Percentiles rank a stretch among this genome's conserved stretches.
phyloP scores from a whole-genome alignment of 371 early-diverging fungal species.

The Synchytrium microbalum region DNA sequence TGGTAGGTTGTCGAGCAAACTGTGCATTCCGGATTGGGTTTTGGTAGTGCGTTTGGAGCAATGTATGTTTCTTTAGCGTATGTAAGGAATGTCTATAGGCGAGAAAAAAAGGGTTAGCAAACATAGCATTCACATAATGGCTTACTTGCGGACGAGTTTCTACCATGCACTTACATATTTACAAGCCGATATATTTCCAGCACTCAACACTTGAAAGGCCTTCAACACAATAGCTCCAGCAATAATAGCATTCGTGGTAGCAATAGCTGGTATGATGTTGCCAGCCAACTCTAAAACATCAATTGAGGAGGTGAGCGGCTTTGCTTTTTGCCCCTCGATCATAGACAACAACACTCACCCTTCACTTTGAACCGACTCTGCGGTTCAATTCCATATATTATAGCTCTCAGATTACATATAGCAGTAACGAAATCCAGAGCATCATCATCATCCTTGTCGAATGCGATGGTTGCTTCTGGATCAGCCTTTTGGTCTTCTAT shows the following conservation, averaged over 20 bases:
- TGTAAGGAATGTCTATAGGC: too few species aligned
- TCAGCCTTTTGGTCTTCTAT: conserved; percentile 32
- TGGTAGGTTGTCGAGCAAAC: conserved; percentile 40
- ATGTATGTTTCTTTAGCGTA: too few species aligned
- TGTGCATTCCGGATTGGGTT: conserved; percentile 44
- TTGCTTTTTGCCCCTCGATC: neutral
- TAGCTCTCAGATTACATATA: conserved; percentile 78
- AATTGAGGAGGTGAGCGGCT: conserved; percentile 9
- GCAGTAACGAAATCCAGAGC: conserved; percentile 87
- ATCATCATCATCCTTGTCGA: conserved; percentile 93
- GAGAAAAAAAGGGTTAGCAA: too few species aligned
- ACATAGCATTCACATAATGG: too few species aligned
- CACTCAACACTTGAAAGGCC: conserved; percentile 64
- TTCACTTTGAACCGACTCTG: conserved; percentile 83
- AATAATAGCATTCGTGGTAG: conserved; percentile 98
- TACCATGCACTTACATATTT: too few species aligned
- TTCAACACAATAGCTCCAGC: conserved; percentile 91
- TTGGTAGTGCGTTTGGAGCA: too few species aligned
- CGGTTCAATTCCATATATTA: conserved; percentile 65
- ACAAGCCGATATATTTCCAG: conserved; percentile 41
- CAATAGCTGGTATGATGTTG: conserved; percentile 99
- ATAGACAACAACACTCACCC: conserved; percentile 40
- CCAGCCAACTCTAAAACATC: conserved; percentile 88
- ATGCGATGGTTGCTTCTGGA: conserved; percentile 47
- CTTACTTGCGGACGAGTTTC: too few species aligned